Base-by-base conservation (phyloP, 371 early-diverging fungal species). In the Coemansia sp. region DNA sequence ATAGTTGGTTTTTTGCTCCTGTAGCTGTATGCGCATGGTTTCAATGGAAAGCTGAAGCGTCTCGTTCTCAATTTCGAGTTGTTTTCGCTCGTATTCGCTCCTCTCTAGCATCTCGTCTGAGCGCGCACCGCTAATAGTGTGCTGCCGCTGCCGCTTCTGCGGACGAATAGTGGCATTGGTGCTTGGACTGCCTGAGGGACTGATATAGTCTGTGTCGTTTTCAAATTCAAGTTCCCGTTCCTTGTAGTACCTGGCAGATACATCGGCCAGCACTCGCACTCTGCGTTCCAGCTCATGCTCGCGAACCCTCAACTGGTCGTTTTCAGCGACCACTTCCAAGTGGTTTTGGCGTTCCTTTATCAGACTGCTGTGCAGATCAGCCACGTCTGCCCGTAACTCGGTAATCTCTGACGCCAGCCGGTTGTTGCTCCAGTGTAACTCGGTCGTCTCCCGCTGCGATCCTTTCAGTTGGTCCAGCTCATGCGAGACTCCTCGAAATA, bases 21-120 rank as follows among this genome's bases (percentile, higher is more conserved):
- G 72, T 3, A 80, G 71, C 62, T 80, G 80, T 21, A 80, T 80
- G 53, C 75, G 79, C 70, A 80, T 73, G 4, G 77, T 80, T 59
- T 80, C 80, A 34, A 80, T 69, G 11, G 80, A 61, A 18, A 80
- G 64, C 51, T 67, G 63, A 3, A 80, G 52, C 27, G 80, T 77
- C 47, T 80, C 80, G 57, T 80, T 80, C 37, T 80, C 80, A 24
- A 80, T 76, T 39, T 70, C 63, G 16, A 80, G 61, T 57, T 80
- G 67, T 61, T 67, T 61, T 10, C 61, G 60, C 45, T 67, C 67
- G 42, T 39, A 71, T 26, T 66, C 67, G 14, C 58, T 64, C 14
- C 21, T 50, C 27, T 13, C 37, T 51, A 60, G 14, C 1, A 45
- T 58, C 27, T 66, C 67, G 2, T 59, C 54, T 4, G 68, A n/a